Evolutionary conservation across 257 asterid genomes (phyloP).

Genomic region (Gentiana dahurica): DNA sequence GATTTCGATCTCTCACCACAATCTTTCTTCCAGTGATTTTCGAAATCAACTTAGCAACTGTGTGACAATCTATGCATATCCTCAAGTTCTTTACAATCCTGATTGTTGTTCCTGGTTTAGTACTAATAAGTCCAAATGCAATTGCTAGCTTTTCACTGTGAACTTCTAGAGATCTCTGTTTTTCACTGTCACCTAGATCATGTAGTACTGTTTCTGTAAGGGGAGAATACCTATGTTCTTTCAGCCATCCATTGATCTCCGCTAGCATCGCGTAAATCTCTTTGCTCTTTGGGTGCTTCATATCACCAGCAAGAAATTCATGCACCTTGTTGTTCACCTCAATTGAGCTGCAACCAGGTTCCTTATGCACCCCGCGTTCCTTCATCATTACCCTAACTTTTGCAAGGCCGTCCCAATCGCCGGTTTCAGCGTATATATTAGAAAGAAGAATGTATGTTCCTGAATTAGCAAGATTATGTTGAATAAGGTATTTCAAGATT

Average conservation of each 20-base stretch:
- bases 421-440: slow-evolving; percentile 6
- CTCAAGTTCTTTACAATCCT: slow-evolving; percentile 9
- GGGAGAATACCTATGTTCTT: slow-evolving; percentile 11
- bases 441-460: slow-evolving; percentile 8
- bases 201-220: slow-evolving; percentile 6
- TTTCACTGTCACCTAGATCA: slow-evolving; percentile 7
- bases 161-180: slow-evolving; percentile 10
- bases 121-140: slow-evolving; percentile 11
- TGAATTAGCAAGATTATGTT: slow-evolving; percentile 4
- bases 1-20: slow-evolving; percentile 11
- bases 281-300: slow-evolving; percentile 2
- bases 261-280: slow-evolving; percentile 7
- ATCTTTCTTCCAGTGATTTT: slow-evolving; percentile 12
- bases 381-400: slow-evolving; percentile 5
- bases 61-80: slow-evolving; percentile 10
- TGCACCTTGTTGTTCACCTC: slow-evolving; percentile 5
- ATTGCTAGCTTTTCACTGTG: slow-evolving; percentile 13
- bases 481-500: slow-evolving; percentile 3
- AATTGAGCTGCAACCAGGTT: slow-evolving; percentile 13
- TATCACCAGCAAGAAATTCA: slow-evolving; percentile 9
- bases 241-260: slow-evolving; percentile 12
- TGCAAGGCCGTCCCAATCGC: slow-evolving; percentile 7
- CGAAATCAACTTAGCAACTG: slow-evolving; percentile 8
- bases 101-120: slow-evolving; percentile 7
- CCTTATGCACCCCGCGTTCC: slow-evolving; percentile 3